phyloP scores from a whole-genome alignment of 2,329 filamentous ascomycete species.

The Venturiaceae sp. region DNA sequence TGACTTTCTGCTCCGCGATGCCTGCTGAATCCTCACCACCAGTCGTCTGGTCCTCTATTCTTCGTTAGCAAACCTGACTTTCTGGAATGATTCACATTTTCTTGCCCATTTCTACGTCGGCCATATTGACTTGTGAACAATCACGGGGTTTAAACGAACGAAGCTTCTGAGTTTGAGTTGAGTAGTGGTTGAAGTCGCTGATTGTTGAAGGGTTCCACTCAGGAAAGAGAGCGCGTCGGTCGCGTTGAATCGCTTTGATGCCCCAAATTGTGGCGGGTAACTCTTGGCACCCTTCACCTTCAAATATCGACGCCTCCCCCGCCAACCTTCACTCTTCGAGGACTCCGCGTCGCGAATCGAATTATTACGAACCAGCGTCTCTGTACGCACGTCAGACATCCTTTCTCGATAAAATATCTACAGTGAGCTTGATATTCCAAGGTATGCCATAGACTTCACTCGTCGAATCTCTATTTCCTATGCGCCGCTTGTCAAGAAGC shows the following conservation, averaged over 20 bases:
- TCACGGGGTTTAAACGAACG: no score
- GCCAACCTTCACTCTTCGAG: constrained; percentile 5
- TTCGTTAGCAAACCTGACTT: background rate
- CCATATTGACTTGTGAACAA: background rate
- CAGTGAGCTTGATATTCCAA: no score
- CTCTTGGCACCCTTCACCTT: background rate
- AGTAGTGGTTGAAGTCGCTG: no score
- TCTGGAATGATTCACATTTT: background rate
- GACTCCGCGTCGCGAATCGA: constrained; percentile 12
- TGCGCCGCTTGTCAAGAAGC: no score
- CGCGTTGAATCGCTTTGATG: no score
- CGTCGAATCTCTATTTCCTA: no score
- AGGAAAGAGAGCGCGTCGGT: no score
- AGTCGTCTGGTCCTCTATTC: constrained; percentile 29
- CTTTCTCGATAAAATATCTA: background rate
- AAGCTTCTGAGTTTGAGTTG: no score
- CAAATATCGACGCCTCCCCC: background rate
- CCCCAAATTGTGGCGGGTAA: background rate
- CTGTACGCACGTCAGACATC: background rate
- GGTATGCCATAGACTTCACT: no score
- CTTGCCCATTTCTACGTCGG: background rate
- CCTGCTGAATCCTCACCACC: constrained; percentile 53
- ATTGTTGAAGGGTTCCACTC: no score
- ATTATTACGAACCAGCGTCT: constrained; percentile 4
- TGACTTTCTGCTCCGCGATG: constrained; percentile 70